A percentile compares a stretch with the other conserved stretches of the same genome.
Evolutionary conservation across 2,329 filamentous ascomycete genomes (phyloP).

Genomic region (Alternaria arbusti): DNA sequence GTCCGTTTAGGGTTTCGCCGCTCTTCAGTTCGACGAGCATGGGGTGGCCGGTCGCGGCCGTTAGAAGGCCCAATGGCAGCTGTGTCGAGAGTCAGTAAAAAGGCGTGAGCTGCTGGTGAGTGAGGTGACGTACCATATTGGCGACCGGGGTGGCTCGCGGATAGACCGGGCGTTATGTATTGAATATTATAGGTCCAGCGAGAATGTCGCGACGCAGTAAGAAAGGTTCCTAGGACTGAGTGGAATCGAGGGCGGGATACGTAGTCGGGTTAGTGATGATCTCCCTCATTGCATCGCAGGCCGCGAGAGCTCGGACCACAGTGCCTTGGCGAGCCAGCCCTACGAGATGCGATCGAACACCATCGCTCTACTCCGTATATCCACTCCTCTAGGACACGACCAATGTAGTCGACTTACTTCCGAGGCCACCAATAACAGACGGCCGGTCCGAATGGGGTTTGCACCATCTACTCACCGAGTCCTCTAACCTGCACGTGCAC

Average conservation of each 20-base stretch:
- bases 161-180: neutral
- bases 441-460: neutral
- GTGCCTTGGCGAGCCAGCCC: conserved; percentile 9
- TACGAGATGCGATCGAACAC: neutral
- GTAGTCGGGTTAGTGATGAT: neutral
- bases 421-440: neutral
- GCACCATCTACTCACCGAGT: neutral
- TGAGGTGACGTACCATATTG: conserved; percentile 34
- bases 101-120: neutral
- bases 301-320: conserved; percentile 4
- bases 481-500: neutral
- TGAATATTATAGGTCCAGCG: neutral
- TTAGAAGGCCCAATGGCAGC: conserved; percentile 80
- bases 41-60: conserved; percentile 93
- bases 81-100: conserved; percentile 38
- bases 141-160: neutral
- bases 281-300: conserved; percentile 4
- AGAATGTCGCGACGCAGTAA: neutral
- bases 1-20: conserved; percentile 95
- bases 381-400: neutral
- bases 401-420: neutral
- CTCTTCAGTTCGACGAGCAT: conserved; percentile 99
- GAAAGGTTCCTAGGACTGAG: neutral
- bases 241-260: neutral
- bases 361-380: neutral